Evolutionary conservation across 768 basidiomycete species (phyloP).

Genomic region (Leccinum boreale): DNA sequence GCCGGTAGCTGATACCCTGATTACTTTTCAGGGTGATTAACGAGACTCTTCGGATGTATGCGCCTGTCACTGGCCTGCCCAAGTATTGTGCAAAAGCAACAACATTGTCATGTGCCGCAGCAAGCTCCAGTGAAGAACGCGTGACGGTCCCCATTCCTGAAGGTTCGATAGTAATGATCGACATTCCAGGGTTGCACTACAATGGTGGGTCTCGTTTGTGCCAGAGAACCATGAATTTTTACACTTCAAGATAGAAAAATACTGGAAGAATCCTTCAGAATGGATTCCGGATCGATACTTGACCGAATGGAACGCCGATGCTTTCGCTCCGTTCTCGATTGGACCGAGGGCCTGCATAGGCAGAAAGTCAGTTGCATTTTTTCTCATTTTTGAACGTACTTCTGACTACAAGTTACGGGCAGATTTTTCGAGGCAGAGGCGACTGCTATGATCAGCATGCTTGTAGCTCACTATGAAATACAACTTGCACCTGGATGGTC

Average conservation of each 20-base stretch:
- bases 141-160: background rate
- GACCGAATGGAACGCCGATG: background rate
- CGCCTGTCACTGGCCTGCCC: background rate
- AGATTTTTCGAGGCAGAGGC: background rate
- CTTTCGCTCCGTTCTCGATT: background rate
- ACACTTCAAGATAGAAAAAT: background rate
- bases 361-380: background rate
- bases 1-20: background rate
- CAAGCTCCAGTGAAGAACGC: background rate
- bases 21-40: background rate
- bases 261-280: background rate
- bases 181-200: background rate
- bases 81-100: background rate
- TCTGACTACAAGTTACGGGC: background rate
- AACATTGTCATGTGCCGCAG: background rate
- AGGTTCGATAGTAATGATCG: background rate
- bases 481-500: background rate
- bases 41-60: background rate
- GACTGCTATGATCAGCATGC: background rate
- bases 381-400: background rate
- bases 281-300: conserved; percentile 1
- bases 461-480: background rate
- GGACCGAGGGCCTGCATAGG: background rate
- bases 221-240: too few relatives aligned
- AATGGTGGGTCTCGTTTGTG: background rate